These are phyloP conservation scores for Didymella segeticola DNA, from an alignment of 2,329 filamentous ascomycete genomes.

Conservation along the genomic window DNA sequence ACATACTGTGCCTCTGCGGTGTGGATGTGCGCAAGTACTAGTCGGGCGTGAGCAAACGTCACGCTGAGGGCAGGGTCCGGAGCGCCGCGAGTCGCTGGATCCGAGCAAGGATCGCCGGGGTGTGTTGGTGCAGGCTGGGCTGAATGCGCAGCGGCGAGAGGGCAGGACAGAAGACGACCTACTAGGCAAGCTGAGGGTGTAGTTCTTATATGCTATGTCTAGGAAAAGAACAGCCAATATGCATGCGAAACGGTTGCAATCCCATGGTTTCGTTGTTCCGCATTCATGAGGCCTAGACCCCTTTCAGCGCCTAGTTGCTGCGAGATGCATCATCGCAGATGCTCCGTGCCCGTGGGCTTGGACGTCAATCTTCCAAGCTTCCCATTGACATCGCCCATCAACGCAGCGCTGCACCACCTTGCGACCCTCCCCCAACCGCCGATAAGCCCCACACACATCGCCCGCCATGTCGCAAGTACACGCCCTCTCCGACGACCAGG, in stretches of 20 bases:
- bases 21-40: conserved; percentile 13
- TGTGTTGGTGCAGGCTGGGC: conserved; percentile 27
- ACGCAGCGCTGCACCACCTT: conserved; percentile 21
- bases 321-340: conserved; percentile 23
- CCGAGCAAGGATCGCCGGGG: conserved; percentile 42
- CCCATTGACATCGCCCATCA: conserved; percentile 21
- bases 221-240: background rate
- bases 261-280: conserved; percentile 8
- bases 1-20: conserved; percentile 35
- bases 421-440: conserved; percentile 8
- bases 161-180: background rate
- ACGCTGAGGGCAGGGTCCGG: conserved; percentile 34
- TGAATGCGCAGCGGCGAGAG: background rate
- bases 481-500: conserved; percentile 97
- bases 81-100: conserved; percentile 35
- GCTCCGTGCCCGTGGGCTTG: conserved; percentile 32
- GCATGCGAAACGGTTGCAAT: conserved; percentile 16
- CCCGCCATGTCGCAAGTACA: conserved; percentile 86
- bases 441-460: conserved; percentile 25
- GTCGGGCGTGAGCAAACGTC: conserved; percentile 28
- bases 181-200: background rate
- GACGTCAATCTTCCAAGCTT: conserved; percentile 38
- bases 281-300: conserved; percentile 16
- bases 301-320: conserved; percentile 6
- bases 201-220: conserved; percentile 7